phyloP scores from a whole-genome alignment of 257 asterid genomes.

The Avicennia marina region DNA sequence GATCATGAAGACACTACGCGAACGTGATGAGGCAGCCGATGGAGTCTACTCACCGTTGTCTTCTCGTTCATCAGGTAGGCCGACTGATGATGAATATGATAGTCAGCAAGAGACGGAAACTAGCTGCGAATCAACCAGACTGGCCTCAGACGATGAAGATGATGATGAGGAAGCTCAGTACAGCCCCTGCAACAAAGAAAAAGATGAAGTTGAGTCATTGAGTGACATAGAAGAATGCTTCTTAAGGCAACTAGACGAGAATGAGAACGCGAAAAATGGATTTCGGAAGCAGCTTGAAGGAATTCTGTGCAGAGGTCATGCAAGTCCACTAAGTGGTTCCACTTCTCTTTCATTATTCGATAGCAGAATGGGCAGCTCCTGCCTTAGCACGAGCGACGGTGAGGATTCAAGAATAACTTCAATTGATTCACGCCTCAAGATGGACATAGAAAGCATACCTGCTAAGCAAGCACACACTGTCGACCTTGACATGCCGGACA shows the following conservation, averaged over 20 bases:
- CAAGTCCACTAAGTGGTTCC: constrained; percentile 34
- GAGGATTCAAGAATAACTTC: constrained; percentile 50
- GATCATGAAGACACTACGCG: constrained; percentile 64
- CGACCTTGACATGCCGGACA: constrained; percentile 26
- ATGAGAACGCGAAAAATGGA: constrained; percentile 70
- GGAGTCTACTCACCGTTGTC: constrained; percentile 63
- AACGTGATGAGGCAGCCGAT: constrained; percentile 55
- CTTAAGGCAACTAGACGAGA: constrained; percentile 66
- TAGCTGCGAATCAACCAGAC: constrained; percentile 60
- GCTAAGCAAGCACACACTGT: constrained; percentile 14
- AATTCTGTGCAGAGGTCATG: constrained; percentile 45
- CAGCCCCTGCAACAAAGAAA: constrained; percentile 43
- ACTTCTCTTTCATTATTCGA: constrained; percentile 44
- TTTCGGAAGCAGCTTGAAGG: constrained; percentile 78
- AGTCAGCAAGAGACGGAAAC: constrained; percentile 73
- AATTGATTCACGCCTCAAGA: constrained; percentile 8
- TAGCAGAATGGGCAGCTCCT: constrained; percentile 45
- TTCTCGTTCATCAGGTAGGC: constrained; percentile 51
- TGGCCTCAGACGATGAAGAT: constrained; percentile 35
- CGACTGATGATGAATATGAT: constrained; percentile 54
- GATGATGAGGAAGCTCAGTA: constrained; percentile 34
- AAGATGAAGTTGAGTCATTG: constrained; percentile 61
- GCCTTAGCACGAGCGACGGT: constrained; percentile 53
- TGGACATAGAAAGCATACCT: constrained; percentile 11
- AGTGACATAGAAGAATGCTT: constrained; percentile 77